Evolutionary conservation across 352 stramenopile genomes (phyloP).

Genomic region (Phytophthora megakarya): DNA sequence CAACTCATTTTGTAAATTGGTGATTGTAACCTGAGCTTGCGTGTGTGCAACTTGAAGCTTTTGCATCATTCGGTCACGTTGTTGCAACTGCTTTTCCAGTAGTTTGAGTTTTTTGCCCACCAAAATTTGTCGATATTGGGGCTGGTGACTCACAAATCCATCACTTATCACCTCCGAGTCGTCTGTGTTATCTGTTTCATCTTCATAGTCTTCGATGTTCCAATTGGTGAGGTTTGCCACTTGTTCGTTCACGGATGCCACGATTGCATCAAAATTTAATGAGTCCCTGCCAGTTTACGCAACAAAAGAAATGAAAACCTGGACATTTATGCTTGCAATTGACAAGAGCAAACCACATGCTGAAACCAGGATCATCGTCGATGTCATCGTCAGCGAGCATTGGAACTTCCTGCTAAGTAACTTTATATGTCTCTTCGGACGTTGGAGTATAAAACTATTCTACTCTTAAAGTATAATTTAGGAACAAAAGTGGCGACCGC

Average conservation of each 20-base stretch:
- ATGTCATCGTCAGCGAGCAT: conserved; percentile 26
- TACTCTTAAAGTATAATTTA: no score
- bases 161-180: conserved; percentile 20
- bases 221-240: conserved; percentile 25
- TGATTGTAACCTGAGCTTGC: conserved; percentile 33
- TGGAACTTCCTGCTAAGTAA: neutral
- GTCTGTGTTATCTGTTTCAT: conserved; percentile 24
- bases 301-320: neutral
- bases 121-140: conserved; percentile 43
- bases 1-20: conserved; percentile 40
- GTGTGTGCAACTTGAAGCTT: conserved; percentile 33
- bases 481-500: no score
- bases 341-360: conserved; percentile 31
- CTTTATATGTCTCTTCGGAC: conserved; percentile 21
- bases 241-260: conserved; percentile 34
- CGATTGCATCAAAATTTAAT: conserved; percentile 35
- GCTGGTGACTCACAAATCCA: conserved; percentile 55
- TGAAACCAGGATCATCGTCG: conserved; percentile 39
- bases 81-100: conserved; percentile 52
- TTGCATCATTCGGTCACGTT: conserved; percentile 47
- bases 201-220: conserved; percentile 14
- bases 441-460: no score
- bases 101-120: conserved; percentile 62
- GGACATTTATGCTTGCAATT: neutral
- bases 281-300: conserved; percentile 25